Base-by-base conservation (phyloP, 352 stramenopile genomes). In the Hyaloperonospora brassicae region DNA sequence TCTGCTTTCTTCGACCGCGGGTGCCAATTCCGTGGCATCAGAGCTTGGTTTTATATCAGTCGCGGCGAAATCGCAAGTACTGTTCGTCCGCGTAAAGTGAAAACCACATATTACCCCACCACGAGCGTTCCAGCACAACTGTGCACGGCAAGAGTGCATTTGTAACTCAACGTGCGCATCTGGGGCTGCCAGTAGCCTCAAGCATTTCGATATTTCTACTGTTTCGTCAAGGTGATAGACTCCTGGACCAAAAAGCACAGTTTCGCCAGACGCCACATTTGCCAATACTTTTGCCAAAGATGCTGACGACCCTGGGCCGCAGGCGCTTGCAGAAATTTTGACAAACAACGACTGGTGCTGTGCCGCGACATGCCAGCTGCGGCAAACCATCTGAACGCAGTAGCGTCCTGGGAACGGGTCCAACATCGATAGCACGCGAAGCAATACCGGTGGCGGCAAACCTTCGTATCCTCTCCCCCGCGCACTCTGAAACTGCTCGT, bases 391-490 rank as follows among this genome's bases (percentile, higher is more conserved):
- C 35, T 79, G 58, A 2, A 57, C 66, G 6, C 45, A 48, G 41
- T 85, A 40, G 0, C 79, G 78, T 49, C 84, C 77, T 3, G 79
- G 79, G 46, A 64, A 75, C n/a, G 87, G 72, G 3, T 69, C 31
- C 2, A 98, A 62, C 52, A 88, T 97, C n/a, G 72, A 59, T 60
- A 98, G 75, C 14, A 98, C 83, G 4, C 73, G 55, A 0, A 93
- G 55, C 43, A 98, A 63, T 17, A 86, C 66, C 17, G 76, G 80
- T 6, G 66, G 57, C 13, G 90, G 81, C 13, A 98, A 60, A 0
- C 80, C 87, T 47, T 72, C 66, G 68, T 87, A 98, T 0, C 80
- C 76, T 47, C 79, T 59, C 25, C 68, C 24, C 23, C 64, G 62
- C 23, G 93, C 87, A 7, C 64, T 60, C 17, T 77, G 74, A 34